Percentiles rank a stretch among this genome's conserved stretches.
Evolutionary conservation across 768 basidiomycete species (phyloP).

Genomic region (Strobilomyces dryophilus): DNA sequence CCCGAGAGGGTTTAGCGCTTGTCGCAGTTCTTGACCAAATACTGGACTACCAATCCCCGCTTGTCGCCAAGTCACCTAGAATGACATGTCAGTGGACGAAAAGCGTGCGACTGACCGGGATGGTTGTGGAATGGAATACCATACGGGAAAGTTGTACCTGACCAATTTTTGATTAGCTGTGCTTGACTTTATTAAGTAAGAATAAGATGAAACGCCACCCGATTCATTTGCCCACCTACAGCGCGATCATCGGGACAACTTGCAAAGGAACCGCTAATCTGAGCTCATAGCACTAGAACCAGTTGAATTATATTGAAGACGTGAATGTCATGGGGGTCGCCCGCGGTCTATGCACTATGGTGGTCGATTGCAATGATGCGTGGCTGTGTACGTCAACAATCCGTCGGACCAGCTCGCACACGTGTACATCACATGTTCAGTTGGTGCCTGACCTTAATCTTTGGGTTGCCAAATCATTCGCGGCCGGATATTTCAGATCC

Average conservation of each 20-base stretch:
- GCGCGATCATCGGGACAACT: not conserved
- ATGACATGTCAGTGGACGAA: not conserved
- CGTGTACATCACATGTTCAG: not conserved
- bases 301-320: not conserved
- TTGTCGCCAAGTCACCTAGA: not conserved
- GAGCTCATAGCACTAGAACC: not conserved
- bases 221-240: not conserved
- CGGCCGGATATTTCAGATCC: not conserved
- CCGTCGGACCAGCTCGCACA: not conserved
- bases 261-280: not conserved
- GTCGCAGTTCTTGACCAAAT: not conserved
- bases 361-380: not conserved
- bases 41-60: not conserved
- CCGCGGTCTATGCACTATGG: not conserved
- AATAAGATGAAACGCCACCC: not conserved
- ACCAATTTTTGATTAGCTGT: not conserved
- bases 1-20: not conserved
- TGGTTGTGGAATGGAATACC: not conserved
- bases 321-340: not conserved
- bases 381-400: not conserved
- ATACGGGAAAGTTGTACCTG: not conserved
- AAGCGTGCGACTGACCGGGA: not conserved
- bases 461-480: not conserved
- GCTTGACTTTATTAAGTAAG: not conserved
- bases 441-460: not conserved